A percentile compares a stretch with the other conserved stretches of the same genome.
These are phyloP conservation scores for Candida nonsorbophila DNA, from an alignment of 805 yeast genomes.

Conservation along the genomic window DNA sequence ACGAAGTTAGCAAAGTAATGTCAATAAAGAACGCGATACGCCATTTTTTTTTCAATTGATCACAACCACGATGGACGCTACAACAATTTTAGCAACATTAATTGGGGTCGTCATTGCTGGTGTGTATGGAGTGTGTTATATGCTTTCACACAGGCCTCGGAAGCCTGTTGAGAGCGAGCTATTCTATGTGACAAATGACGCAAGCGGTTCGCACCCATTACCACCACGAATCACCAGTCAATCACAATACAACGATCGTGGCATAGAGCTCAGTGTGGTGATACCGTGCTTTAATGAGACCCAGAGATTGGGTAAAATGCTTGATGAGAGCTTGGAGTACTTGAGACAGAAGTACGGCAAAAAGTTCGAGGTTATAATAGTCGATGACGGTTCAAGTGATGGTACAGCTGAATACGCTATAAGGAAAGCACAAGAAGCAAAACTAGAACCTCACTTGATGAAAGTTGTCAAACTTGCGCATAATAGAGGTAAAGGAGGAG, in stretches of 20 bases:
- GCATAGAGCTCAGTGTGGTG: constrained; percentile 64
- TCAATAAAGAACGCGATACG: no score
- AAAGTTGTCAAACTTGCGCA: constrained; percentile 63
- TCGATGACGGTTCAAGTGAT: constrained; percentile 90
- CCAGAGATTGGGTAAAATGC: constrained; percentile 61
- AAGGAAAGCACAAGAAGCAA: constrained; percentile 46
- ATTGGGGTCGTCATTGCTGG: constrained; percentile 3
- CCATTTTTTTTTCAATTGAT: not conserved
- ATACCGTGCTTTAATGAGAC: constrained; percentile 95
- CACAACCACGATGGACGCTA: constrained; percentile 1
- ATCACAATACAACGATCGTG: constrained; percentile 18
- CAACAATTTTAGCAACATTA: constrained; percentile 1
- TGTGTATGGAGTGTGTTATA: constrained; percentile 36
- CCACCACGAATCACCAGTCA: constrained; percentile 25
- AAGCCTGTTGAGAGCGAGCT: constrained; percentile 48
- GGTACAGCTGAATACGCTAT: constrained; percentile 72
- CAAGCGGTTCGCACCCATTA: constrained; percentile 21
- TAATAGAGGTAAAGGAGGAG: constrained; percentile 87
- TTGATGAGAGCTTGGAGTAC: constrained; percentile 60
- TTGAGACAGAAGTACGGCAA: constrained; percentile 32
- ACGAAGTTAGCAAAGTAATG: constrained; percentile 30
- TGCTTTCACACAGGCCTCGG: constrained; percentile 64
- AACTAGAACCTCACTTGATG: constrained; percentile 52
- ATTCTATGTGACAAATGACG: constrained; percentile 46
- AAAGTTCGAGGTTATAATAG: constrained; percentile 71